Evolutionary conservation across 2,329 filamentous ascomycete genomes (phyloP).

Genomic region (Myriosclerotinia scirpicola): DNA sequence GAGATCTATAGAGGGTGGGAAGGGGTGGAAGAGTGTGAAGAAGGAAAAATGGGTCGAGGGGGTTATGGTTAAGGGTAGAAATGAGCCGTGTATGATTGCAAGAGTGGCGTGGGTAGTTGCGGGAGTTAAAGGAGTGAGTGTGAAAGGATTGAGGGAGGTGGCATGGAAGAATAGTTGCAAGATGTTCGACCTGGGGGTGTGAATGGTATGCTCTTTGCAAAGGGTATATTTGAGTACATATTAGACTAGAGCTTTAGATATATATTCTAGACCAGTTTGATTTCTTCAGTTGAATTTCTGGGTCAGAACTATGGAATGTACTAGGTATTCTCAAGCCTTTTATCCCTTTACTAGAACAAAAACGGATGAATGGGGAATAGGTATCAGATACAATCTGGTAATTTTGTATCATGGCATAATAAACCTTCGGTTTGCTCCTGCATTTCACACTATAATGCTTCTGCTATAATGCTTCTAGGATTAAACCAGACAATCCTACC

Average conservation of each 20-base stretch:
- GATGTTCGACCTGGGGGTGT: constrained; percentile 72
- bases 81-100: constrained; percentile 86
- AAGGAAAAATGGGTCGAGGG: constrained; percentile 93
- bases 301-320: not conserved
- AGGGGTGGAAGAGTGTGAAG: constrained; percentile 77
- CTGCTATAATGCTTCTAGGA: not conserved
- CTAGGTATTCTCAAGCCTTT: too few relatives aligned
- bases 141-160: constrained; percentile 83
- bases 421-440: too few relatives aligned
- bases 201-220: not conserved
- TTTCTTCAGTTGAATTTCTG: not conserved
- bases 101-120: constrained; percentile 88
- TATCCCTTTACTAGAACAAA: too few relatives aligned
- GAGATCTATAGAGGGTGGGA: constrained; percentile 34
- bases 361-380: too few relatives aligned
- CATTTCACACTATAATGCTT: not conserved
- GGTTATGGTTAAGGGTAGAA: constrained; percentile 88
- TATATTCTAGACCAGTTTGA: not conserved
- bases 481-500: not conserved
- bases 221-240: not conserved
- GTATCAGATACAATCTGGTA: not conserved
- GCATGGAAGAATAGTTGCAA: constrained; percentile 78
- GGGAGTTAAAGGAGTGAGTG: constrained; percentile 73
- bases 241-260: constrained; percentile 6
- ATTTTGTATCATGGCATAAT: not conserved